Base-by-base conservation (phyloP, 208 protist genomes). In the Crithidia acanthocephali region DNA sequence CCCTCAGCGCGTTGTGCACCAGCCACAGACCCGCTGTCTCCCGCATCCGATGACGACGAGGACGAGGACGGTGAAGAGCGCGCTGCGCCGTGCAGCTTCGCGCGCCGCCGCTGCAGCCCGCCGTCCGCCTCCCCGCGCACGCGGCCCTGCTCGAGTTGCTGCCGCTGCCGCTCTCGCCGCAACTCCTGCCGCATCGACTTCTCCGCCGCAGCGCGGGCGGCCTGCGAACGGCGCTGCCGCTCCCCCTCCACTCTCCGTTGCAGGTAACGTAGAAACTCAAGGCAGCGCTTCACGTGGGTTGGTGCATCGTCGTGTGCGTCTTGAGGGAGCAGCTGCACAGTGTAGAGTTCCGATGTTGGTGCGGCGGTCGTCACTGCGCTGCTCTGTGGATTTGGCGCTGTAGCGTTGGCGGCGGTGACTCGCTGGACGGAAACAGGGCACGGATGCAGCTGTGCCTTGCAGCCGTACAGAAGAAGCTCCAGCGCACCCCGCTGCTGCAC, bases 401-500 rank as follows among this genome's bases (percentile, higher is more conserved):
- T n/a, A n/a, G n/a, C n/a, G n/a, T n/a, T 7, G 2, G 22, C 30
- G 16, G 51, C 37, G 32, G 59, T 16, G 10, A 37, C 44, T n/a
- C 58, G 56, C 32, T 23, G 59, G 22, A 40, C 23, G 8, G 44
- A 22, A 15, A 35, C 16, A 1, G 67, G 55, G 11, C 57, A 50
- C 0, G 66, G 74, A n/a, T 37, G 61, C n/a, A 81, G 42, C 5
- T 45, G 56, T 15, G 69, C 86, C 1, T 64, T 72, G 5, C 80
- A 84, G n/a, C 70, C 81, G 53, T 80, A 70, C 15, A 81, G 37
- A 0, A 92, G 76, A 28, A 88, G 60, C 59, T 92, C 87, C n/a
- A 92, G 50, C 0, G 73, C 87, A 9, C 87, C 87, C 16, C 81
- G 78, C 74, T 92, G 87, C 68, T 77, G 83, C 62, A 92, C 58